These are phyloP conservation scores for Fraxinus nigra DNA, from an alignment of 305 asterid species.

Conservation along the genomic window DNA sequence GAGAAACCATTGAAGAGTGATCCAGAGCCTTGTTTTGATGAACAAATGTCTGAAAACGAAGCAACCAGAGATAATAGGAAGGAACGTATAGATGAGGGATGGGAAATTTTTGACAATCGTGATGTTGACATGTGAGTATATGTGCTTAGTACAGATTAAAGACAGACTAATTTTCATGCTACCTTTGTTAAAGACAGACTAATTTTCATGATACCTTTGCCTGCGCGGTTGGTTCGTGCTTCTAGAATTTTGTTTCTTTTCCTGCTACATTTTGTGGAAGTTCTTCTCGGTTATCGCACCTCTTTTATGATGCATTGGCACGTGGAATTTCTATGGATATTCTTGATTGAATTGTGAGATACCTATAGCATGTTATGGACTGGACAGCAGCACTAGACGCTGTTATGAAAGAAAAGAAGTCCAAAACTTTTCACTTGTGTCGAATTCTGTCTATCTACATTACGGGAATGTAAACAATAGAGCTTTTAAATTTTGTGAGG, in stretches of 20 bases:
- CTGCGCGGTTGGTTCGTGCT: not conserved
- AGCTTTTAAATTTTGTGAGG: not conserved
- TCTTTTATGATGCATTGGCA: not conserved
- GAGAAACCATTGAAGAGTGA: constrained; percentile 18
- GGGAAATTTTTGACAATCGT: constrained; percentile 56
- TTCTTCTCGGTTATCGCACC: not conserved
- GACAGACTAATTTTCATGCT: not conserved
- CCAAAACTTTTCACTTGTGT: not conserved
- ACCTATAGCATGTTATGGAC: not conserved
- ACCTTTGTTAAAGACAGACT: not conserved
- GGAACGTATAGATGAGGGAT: constrained; percentile 50
- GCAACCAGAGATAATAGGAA: constrained; percentile 20
- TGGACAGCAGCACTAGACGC: not conserved
- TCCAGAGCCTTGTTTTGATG: constrained; percentile 6
- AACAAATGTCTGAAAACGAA: constrained; percentile 25
- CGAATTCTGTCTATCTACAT: not conserved
- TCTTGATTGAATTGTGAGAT: not conserved
- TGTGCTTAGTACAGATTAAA: constrained; percentile 1
- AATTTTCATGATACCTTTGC: not conserved
- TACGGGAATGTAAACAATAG: not conserved
- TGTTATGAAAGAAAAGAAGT: not conserved
- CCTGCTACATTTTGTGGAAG: not conserved
- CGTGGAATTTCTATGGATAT: not conserved
- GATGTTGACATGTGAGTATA: constrained; percentile 20
- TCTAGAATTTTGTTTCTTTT: not conserved